Evolutionary conservation across 2,329 filamentous ascomycete genomes (phyloP), one percentile per base, ranked within the genome.

Genomic region (Sphaceloma murrayae): DNA sequence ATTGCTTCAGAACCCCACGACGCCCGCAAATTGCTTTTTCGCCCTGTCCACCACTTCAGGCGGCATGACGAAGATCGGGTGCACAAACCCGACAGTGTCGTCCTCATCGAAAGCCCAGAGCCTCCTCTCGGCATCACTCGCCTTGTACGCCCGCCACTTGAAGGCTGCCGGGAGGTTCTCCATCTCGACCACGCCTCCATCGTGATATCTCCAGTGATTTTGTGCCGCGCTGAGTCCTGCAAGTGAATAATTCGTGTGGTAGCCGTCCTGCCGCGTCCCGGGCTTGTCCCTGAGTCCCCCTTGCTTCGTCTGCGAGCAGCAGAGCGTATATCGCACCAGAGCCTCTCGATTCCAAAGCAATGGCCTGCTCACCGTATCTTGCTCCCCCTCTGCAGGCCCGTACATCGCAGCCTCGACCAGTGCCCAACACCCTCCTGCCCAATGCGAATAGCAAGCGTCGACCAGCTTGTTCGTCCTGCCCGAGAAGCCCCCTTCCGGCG

Each of bases 391-490:
- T 11, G 44, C 31, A 33, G 34, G 67, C 19, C 74, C 75, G 52
- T 74, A 73, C 47, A 91, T 66, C 45, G 80, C 80, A 46, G 85
- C 85, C 67, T 95, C 83, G 53, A 96, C 71, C 52, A 98, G 66
- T 34, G 89, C 82, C 85, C 88, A 98, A 67, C 88, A 96, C 45
- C 83, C 84, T 45, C 91, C 91, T 24, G 94, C 82, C 91, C 91
- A 98, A 64, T 95, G 89, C 60, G 85, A 94, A 67, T 98, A 98
- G 67, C 91, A 98, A 34, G 89, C 91, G 62, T 98, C 91, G 22
- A 96, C 91, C 22, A 98, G 74, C 67, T 98, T 98, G 71, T 96
- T 96, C 19, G 89, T 94, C 54, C 91, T 82, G 49, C 91, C 91
- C 30, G 85, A 83, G 58, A 94, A 88, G 26, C 91, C 91, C 51